These are phyloP conservation scores for Kodamaea neixiangensis DNA, from an alignment of 805 yeast species.

Conservation along the genomic window DNA sequence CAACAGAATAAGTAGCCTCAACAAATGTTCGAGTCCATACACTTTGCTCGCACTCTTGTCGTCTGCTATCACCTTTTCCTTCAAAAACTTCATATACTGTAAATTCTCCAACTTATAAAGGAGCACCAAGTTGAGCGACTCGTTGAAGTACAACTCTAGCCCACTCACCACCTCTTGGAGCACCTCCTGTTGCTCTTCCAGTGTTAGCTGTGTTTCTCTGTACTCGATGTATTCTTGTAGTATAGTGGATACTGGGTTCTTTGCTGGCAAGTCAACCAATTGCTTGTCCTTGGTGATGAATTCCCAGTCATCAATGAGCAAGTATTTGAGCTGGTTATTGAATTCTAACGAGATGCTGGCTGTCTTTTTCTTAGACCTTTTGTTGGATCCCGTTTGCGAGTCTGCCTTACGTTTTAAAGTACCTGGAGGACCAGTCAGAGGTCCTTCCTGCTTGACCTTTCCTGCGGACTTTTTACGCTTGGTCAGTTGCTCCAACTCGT, in stretches of 20 bases:
- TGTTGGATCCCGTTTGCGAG: conserved; percentile 1
- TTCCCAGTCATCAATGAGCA: conserved; percentile 94
- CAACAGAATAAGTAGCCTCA: conserved; percentile 72
- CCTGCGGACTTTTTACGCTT: conserved; percentile 15
- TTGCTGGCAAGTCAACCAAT: conserved; percentile 65
- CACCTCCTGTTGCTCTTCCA: conserved; percentile 21
- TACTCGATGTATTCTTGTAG: conserved; percentile 51
- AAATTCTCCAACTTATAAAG: conserved; percentile 77
- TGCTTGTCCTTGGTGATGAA: conserved; percentile 77
- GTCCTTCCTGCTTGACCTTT: background rate
- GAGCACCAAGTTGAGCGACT: conserved; percentile 65
- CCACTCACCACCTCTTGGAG: conserved; percentile 73
- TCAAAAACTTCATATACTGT: conserved; percentile 60
- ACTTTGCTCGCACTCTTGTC: conserved; percentile 30
- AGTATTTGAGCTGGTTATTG: conserved; percentile 65
- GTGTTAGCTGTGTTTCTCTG: conserved; percentile 12
- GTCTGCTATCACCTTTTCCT: conserved; percentile 28
- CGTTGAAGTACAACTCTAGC: conserved; percentile 70
- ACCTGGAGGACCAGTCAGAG: background rate
- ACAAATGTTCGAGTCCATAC: conserved; percentile 82
- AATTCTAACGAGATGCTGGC: conserved; percentile 66
- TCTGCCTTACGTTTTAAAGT: conserved; percentile 11
- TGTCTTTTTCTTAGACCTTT: conserved; percentile 22
- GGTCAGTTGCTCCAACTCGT: conserved; percentile 48
- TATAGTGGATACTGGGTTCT: conserved; percentile 53